Base-by-base conservation (phyloP, 2,329 filamentous ascomycete genomes). In the Stylonectria norvegica region DNA sequence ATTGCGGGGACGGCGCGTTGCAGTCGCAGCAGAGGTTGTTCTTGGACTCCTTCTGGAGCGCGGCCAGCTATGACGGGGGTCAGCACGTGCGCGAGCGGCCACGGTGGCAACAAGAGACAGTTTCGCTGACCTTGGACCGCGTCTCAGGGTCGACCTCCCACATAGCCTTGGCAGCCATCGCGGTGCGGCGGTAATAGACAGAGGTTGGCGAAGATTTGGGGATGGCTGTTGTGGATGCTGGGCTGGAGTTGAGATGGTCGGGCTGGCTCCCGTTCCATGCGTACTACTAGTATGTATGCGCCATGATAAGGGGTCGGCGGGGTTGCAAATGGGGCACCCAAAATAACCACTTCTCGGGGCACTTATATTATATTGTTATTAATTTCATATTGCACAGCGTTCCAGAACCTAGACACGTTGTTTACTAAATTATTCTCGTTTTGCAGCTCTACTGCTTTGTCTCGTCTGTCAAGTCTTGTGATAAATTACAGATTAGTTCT, bases 71-170 rank as follows among this genome's bases (percentile, higher is more conserved):
- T 45, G 16, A 36, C 18, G 29, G 34, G 15, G 11, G 40, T 54
- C 43, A 48, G 44, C 42, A 41, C 36, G 17, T 49, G 42, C 34
- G 37, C 35, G 36, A 17, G 22, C 34, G 40, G 37, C 34, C 27
- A 27, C 34, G 15, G 20, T 20, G 42, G 35, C 30, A 35, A 35
- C 37, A 17, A 28, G 14, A 39, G 40, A 18, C 20, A 33, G 35
- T 34, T 22, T 34, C 43, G n/a, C 66, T 56, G 71, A 94, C 90
- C 81, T 97, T 97, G 62, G 86, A 89, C 69, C 89, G 82, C 47
- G 91, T 97, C 75, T 97, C 91, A 34, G 93, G 93, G 68, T 98
- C 93, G 53, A 98, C 89, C 72, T 98, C 93, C 93, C 93, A 98
- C 86, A 95, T 91, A 54, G 76, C 79, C 70, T 90, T 91, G 61